phyloP scores from a whole-genome alignment of 768 basidiomycete species.

The Chalciporus pseudorubinellus region DNA sequence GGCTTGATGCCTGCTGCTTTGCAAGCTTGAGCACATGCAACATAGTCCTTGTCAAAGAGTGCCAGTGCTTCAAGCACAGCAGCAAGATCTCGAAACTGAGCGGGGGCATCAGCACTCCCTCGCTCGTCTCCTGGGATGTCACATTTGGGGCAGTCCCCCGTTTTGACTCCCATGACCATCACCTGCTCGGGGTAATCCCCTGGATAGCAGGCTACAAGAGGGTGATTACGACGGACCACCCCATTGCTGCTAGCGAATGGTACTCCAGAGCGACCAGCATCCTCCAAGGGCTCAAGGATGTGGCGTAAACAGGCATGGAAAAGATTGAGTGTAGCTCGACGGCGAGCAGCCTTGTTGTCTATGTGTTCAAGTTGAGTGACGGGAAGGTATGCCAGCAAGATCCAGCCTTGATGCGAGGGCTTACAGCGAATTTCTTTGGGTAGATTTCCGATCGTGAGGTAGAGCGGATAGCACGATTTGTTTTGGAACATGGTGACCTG shows the following conservation, averaged over 20 bases:
- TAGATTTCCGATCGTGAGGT: conserved; percentile 39
- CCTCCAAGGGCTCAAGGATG: conserved; percentile 30
- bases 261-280: conserved; percentile 31
- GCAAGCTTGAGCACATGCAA: conserved; percentile 4
- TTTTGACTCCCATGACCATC: conserved; percentile 13
- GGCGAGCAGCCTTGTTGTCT: conserved; percentile 18
- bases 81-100: neutral
- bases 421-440: conserved; percentile 38
- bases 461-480: conserved; percentile 18
- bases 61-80: neutral
- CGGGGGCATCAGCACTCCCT: neutral
- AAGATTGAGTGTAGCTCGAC: conserved; percentile 30
- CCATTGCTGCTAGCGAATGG: conserved; percentile 34
- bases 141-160: conserved; percentile 16
- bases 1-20: conserved; percentile 17
- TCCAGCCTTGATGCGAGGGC: conserved; percentile 32
- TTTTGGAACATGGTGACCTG: conserved; percentile 29
- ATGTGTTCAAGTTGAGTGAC: conserved; percentile 21
- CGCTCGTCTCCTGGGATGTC: conserved; percentile 1
- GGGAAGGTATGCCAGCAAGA: conserved; percentile 36
- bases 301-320: conserved; percentile 36
- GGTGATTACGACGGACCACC: conserved; percentile 39
- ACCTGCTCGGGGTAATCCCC: conserved; percentile 23
- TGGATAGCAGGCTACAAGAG: conserved; percentile 17
- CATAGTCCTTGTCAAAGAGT: neutral